Base-by-base conservation (phyloP, 2,329 filamentous ascomycete species). In the Chaetomium olivaceum region DNA sequence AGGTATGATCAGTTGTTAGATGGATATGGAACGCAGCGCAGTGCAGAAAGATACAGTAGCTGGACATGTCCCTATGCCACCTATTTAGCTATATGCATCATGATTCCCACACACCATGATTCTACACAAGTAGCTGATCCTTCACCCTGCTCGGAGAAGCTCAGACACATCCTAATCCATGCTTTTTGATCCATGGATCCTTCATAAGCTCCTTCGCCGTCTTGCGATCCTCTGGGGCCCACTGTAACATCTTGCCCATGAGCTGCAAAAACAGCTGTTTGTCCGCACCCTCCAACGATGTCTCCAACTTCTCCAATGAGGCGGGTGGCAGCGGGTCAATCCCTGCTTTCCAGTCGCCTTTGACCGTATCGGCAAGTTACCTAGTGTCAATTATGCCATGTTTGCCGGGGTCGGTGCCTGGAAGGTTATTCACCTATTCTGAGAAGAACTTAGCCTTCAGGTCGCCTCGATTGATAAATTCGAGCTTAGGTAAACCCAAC, bases 251-350 rank as follows among this genome's bases (percentile, higher is more conserved):
- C 31, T 58, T 62, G 4, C 23, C 1, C 46, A 62, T 57, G 3
- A 65, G 33, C 16, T 27, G 27, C 19, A 65, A 33, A n/a, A 62
- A 52, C 19, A 12, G 19, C 36, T 55, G 46, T 33, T 58, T 65
- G n/a, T 61, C 58, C 21, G 43, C 19, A 0, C 54, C 52, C 19
- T 54, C 7, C 2, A 65, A 52, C 1, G 21, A 51, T 14, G 54
- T 65, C 54, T 65, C 63, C 7, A 27, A 4, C 4, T 51, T 11
- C 27, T 62, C 58, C 5, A 65, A 46, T 6, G 63, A 54, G 14
- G 8, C 12, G 4, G 21, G 33, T 14, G 33, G 21, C 6, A 27
- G n/a, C 4, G 8, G 23, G 11, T 36, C 12, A 16, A 39, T 57
- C n/a, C 21, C 36, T 7, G 25, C 39, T n/a, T n/a, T 23, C 23